Base-by-base conservation (phyloP, 352 stramenopile species). In the Thraustochytrium striatum region DNA sequence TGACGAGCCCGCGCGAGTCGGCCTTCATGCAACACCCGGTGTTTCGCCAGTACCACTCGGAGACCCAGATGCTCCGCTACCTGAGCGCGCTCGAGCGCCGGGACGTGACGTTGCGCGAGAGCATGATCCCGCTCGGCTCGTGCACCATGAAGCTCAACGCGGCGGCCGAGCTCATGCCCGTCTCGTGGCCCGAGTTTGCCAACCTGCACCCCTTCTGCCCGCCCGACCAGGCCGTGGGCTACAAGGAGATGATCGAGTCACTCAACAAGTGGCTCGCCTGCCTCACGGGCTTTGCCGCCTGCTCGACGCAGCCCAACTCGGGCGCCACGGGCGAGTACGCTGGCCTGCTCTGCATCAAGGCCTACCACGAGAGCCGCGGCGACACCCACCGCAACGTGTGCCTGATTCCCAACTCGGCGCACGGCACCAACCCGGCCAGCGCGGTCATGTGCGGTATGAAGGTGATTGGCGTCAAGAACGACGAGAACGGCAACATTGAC, bases 91-190 rank as follows among this genome's bases (percentile, higher is more conserved):
- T 99, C 21, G 96, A 99, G 81, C 96, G 97, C 85, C 98, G 98
- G 84, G 96, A 99, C 85, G 85, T 99, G 41, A 91, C 95, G 21
- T 90, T 99, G n/a, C 98, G 98, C 87, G 92, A 96, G 72, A 98
- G 94, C 61, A 99, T 99, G 96, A 99, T 99, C 86, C 97, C 94
- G 44, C 89, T 99, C 3, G 96, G 96, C 53, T 98, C 94, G 25
- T 99, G 96, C 84, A 99, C 96, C n/a, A 99, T 99, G 96, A 99
- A 99, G 87, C 89, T 99, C 9, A 99, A 99, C 83, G 93, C 95
- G 36, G 96, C 96, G 25, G 90, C 89, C 69, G 95, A 99, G 87
- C 93, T 99, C 86, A 91, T 97, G 47, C 95, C 96, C 1, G 88
- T 99, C 13, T 97, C 95, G 13, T 99, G 95, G 96, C 89, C 88